Percentiles rank a stretch among this genome's conserved stretches.
Evolutionary conservation across 2,329 filamentous ascomycete species (phyloP).

Genomic region (Blumeria graminis): DNA sequence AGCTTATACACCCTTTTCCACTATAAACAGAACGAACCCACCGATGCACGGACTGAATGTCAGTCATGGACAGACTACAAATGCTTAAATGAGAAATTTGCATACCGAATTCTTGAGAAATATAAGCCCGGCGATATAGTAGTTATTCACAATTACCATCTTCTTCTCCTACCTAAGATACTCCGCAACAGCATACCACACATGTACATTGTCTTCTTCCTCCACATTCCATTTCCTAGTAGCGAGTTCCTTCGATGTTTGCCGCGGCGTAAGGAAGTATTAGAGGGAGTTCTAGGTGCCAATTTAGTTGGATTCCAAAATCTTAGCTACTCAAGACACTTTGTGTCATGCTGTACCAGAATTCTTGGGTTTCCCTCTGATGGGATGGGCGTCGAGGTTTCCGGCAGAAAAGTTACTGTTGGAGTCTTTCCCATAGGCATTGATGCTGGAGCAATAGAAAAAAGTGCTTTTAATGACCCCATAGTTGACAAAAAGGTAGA

Average conservation of each 20-base stretch:
- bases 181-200: slow-evolving; percentile 66
- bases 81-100: slow-evolving; percentile 78
- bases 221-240: slow-evolving; percentile 86
- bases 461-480: slow-evolving; percentile 44
- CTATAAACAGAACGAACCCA: slow-evolving; percentile 85
- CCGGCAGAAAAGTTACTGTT: slow-evolving; percentile 69
- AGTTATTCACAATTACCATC: slow-evolving; percentile 82
- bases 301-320: slow-evolving; percentile 93
- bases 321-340: slow-evolving; percentile 84
- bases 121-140: slow-evolving; percentile 88
- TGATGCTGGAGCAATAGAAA: slow-evolving; percentile 58
- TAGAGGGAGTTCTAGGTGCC: slow-evolving; percentile 71
- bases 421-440: slow-evolving; percentile 92
- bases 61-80: slow-evolving; percentile 83
- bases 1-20: slow-evolving; percentile 85
- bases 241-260: slow-evolving; percentile 86
- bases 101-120: slow-evolving; percentile 62
- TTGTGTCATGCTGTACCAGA: slow-evolving; percentile 78
- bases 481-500: slow-evolving; percentile 48
- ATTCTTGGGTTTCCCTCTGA: slow-evolving; percentile 81
- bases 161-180: slow-evolving; percentile 72
- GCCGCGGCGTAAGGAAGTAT: slow-evolving; percentile 65
- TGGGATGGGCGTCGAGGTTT: slow-evolving; percentile 63
- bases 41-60: slow-evolving; percentile 58
- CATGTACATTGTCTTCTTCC: slow-evolving; percentile 84